Percentiles rank a stretch among this genome's conserved stretches.
These are phyloP conservation scores for Candida andamanensis DNA, from an alignment of 805 yeast species.

Conservation along the genomic window DNA sequence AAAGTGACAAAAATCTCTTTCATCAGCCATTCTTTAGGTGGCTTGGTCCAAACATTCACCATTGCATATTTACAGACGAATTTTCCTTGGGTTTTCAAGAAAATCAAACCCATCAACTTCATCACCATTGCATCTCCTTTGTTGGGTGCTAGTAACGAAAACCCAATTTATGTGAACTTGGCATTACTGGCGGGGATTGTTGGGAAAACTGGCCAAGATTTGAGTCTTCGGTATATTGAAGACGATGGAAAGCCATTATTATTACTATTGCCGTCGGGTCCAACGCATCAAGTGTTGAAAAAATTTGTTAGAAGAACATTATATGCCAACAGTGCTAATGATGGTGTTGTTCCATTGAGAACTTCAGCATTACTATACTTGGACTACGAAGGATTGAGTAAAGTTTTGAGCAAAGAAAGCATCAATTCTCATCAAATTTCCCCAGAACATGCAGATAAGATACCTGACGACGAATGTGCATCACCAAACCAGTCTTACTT, in stretches of 20 bases:
- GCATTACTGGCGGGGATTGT: constrained; percentile 84
- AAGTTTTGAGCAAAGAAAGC: constrained; percentile 11
- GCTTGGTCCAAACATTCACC: constrained; percentile 87
- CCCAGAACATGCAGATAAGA: constrained; percentile 8
- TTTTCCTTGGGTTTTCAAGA: constrained; percentile 65
- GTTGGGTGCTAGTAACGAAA: constrained; percentile 82
- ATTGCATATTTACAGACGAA: constrained; percentile 68
- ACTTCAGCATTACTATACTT: constrained; percentile 82
- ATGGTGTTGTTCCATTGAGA: constrained; percentile 92
- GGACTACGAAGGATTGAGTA: constrained; percentile 67
- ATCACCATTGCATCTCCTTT: constrained; percentile 84
- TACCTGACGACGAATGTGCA: constrained; percentile 11
- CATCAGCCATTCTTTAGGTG: constrained; percentile 92
- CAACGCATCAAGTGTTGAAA: constrained; percentile 60
- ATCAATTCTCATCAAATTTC: constrained; percentile 13
- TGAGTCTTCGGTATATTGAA: constrained; percentile 55
- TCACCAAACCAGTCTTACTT: constrained; percentile 8
- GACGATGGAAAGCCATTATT: constrained; percentile 57
- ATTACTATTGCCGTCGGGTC: constrained; percentile 69
- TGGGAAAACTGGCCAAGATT: constrained; percentile 91
- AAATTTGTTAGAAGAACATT: constrained; percentile 67
- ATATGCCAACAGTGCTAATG: constrained; percentile 87
- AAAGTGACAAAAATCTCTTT: constrained; percentile 68
- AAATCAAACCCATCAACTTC: constrained; percentile 69
- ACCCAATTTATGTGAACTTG: constrained; percentile 77